These are phyloP conservation scores for Xerocomellus intermedius DNA, from an alignment of 768 basidiomycete genomes.

Conservation along the genomic window DNA sequence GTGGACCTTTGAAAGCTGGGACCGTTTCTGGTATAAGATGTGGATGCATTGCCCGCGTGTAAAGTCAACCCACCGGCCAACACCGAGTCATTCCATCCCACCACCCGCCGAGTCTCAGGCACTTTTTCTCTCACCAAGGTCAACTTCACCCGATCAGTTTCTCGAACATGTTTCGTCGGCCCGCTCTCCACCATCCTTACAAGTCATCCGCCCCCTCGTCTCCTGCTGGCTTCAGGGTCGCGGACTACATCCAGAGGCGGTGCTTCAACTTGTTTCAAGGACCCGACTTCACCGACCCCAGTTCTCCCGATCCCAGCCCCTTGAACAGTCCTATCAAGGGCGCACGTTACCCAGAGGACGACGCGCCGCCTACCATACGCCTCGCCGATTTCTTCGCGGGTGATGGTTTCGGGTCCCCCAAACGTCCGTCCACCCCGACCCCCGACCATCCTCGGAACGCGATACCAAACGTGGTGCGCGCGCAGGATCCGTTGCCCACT, in stretches of 20 bases:
- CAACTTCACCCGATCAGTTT: not conserved
- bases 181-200: slow-evolving; percentile 12
- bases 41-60: not conserved
- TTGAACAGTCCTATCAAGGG: slow-evolving; percentile 16
- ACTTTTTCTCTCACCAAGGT: not conserved
- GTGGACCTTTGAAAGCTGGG: slow-evolving; percentile 1
- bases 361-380: slow-evolving; percentile 7
- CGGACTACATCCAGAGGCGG: slow-evolving; percentile 15
- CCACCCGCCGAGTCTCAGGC: not conserved
- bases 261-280: slow-evolving; percentile 22
- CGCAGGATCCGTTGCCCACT: not conserved
- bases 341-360: not conserved
- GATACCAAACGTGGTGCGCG: not conserved
- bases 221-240: slow-evolving; percentile 31
- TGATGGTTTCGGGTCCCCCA: not conserved
- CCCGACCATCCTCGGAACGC: not conserved
- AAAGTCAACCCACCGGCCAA: not conserved
- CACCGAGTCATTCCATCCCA: slow-evolving; percentile 1
- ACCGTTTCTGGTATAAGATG: slow-evolving; percentile 19
- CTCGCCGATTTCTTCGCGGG: slow-evolving; percentile 3
- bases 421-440: not conserved
- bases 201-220: slow-evolving; percentile 8
- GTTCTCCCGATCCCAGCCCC: slow-evolving; percentile 18
- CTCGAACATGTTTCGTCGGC: slow-evolving; percentile 21
- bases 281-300: slow-evolving; percentile 3